Percentiles rank a stretch among this genome's conserved stretches.
These are phyloP conservation scores for Trichoderma aggressivum DNA, from an alignment of 2,329 filamentous ascomycete species.

Conservation along the genomic window DNA sequence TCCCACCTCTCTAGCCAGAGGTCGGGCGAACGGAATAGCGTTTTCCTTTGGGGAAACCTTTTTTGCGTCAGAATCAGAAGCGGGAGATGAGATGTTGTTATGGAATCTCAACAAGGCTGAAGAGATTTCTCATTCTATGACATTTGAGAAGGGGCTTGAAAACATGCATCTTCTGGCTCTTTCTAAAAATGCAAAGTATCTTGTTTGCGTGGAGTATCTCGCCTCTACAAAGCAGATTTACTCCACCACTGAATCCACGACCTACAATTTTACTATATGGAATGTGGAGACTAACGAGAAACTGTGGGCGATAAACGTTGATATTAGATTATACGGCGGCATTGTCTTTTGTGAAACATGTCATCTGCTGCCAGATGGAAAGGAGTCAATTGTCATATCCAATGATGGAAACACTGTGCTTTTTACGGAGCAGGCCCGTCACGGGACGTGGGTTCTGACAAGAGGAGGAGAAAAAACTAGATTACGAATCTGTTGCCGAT, in stretches of 20 bases:
- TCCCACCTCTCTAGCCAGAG: neutral
- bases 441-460: neutral
- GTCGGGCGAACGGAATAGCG: neutral
- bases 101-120: neutral
- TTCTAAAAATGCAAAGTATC: neutral
- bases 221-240: neutral
- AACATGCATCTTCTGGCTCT: neutral
- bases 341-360: neutral
- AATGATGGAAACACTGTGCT: neutral
- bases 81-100: neutral
- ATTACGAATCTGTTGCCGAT: neutral
- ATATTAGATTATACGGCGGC: neutral
- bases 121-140: neutral
- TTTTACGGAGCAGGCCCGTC: neutral
- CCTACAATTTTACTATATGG: neutral
- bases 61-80: neutral
- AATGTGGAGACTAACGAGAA: neutral
- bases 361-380: neutral
- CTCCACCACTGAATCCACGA: neutral
- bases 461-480: neutral
- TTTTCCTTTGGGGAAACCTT: neutral
- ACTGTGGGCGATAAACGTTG: neutral
- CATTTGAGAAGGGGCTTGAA: neutral
- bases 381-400: neutral
- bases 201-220: neutral